phyloP scores from a whole-genome alignment of 257 asterid genomes.

The Solanum paucissectum region DNA sequence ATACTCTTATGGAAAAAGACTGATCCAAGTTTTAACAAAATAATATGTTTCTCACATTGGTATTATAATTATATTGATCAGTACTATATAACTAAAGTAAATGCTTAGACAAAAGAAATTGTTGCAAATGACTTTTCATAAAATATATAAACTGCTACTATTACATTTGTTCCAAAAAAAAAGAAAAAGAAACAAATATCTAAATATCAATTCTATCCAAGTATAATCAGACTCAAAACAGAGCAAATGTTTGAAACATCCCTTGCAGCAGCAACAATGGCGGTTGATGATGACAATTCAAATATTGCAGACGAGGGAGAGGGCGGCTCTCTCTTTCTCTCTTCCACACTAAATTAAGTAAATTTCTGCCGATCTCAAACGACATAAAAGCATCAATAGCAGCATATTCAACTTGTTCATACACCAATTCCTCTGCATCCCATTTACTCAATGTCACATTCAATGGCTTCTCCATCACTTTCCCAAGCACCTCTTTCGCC shows the following conservation, averaged over 20 bases:
- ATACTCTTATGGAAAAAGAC: not conserved
- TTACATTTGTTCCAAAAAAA: not conserved
- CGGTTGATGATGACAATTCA: not conserved
- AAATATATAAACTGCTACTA: not conserved
- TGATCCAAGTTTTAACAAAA: not conserved
- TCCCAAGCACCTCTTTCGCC: slow-evolving; percentile 4
- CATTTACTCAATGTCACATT: slow-evolving; percentile 14
- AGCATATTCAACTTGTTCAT: not conserved
- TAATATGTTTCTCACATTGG: not conserved
- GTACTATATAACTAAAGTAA: not conserved
- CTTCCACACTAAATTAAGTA: not conserved
- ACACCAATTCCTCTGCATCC: not conserved
- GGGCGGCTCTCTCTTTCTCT: not conserved
- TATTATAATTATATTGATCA: too few species aligned
- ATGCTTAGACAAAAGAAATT: not conserved
- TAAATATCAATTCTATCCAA: not conserved
- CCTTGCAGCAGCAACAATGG: not conserved
- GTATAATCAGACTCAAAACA: not conserved
- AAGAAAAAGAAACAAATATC: not conserved
- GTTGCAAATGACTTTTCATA: not conserved
- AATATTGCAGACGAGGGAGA: not conserved
- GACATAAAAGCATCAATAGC: slow-evolving; percentile 17
- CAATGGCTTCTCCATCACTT: slow-evolving; percentile 6
- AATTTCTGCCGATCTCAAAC: not conserved
- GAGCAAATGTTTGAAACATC: not conserved